Base-by-base conservation (phyloP, 495 filamentous ascomycete genomes). In the Penicillium crystallinum region DNA sequence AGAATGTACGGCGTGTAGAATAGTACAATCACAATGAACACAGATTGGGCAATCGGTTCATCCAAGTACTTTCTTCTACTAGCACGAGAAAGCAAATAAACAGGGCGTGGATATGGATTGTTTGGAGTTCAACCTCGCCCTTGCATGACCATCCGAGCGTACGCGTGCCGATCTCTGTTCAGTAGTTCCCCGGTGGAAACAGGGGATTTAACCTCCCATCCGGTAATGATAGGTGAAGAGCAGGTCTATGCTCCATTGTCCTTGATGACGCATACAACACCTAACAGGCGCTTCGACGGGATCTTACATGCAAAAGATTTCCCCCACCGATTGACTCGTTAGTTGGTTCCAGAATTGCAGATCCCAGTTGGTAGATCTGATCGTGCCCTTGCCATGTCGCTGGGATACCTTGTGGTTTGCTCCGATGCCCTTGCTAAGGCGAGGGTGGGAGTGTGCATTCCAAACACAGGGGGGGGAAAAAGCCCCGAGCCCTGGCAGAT, bases 371-470 rank as follows among this genome's bases (percentile, higher is more conserved):
- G 10, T 50, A 21, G 15, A 47, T 53, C 48, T 50, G 18, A 33
- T 52, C 27, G 22, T 53, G 22, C 22, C 25, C 27, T 42, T 41
- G 34, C 33, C 27, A 38, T 37, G 22, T 38, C 33, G 23, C 10
- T 23, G 6, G 15, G n/a, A 30, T 39, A 22, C 3, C 18, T 34
- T 19, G 31, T 23, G 23, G 18, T 21, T 38, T 34, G 37, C 21
- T 27, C 41, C 5, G 38, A 19, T 37, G 60, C 60, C 60, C 60
- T 63, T 63, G 60, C 60, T 60, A 46, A 57, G 39, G 60, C 49
- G 45, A 60, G 60, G 60, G 60, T 55, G 49, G 8, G 40, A 22
- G 4, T 27, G 22, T 12, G 14, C 60, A 63, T 63, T 63, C 60
- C 60, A 51, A 18, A n/a, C 38, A 40, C 34, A 57, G 51, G 57